Conservation (phyloP, 176 grass and related monocot genomes). For the Musa beccarii region DNA sequence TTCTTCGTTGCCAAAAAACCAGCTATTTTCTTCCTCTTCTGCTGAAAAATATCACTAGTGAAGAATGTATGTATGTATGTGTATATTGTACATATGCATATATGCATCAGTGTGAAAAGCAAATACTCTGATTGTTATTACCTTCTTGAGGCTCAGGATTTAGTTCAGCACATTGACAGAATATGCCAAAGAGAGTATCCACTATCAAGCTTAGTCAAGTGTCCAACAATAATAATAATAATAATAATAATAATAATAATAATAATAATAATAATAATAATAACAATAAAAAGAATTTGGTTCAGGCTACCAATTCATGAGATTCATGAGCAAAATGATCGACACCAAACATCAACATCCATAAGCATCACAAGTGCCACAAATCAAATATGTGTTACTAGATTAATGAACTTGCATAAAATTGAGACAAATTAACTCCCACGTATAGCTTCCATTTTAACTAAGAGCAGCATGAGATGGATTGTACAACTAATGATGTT, state of each 20-base stretch:
- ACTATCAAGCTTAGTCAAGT: slow-evolving; percentile 56
- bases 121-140: slow-evolving; percentile 22
- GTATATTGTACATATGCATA: neutral
- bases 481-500: no score
- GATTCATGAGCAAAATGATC: no score
- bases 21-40: slow-evolving; percentile 45
- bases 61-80: neutral
- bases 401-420: neutral
- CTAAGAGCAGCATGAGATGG: no score
- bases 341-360: no score
- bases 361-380: neutral
- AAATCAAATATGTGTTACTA: neutral
- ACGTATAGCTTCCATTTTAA: no score
- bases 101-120: neutral
- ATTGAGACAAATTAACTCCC: neutral
- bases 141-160: slow-evolving; percentile 87
- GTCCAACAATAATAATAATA: neutral
- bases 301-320: no score
- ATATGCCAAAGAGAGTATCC: slow-evolving; percentile 68
- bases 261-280: neutral
- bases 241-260: no score
- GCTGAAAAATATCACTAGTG: slow-evolving; percentile 35
- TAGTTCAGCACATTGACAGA: slow-evolving; percentile 90
- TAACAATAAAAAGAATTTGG: no score
- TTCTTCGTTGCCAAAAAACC: slow-evolving; percentile 50